phyloP scores from a whole-genome alignment of 345 rosid species.

The Eucalyptus melliodora region DNA sequence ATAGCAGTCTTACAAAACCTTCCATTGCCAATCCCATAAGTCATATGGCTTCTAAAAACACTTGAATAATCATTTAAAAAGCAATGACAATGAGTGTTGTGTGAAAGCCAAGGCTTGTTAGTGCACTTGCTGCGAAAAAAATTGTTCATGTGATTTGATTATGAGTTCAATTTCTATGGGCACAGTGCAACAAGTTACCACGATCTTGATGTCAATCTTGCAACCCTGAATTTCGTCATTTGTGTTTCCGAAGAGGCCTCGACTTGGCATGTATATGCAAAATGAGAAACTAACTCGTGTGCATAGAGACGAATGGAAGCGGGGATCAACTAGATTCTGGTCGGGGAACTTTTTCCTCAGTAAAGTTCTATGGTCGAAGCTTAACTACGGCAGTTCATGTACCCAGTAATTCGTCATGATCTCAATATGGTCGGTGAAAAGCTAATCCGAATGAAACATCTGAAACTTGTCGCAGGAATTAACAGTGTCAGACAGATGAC shows the following conservation, averaged over 20 bases:
- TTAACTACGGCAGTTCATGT: background rate
- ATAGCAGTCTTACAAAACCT: rapidly evolving
- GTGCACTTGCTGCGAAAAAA: background rate
- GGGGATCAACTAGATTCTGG: background rate
- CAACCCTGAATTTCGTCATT: background rate
- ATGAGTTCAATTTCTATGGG: background rate
- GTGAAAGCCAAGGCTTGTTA: background rate
- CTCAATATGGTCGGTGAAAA: background rate
- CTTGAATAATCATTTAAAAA: background rate
- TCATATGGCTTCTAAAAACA: background rate
- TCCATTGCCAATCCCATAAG: background rate
- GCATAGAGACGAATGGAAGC: background rate
- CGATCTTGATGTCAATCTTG: background rate
- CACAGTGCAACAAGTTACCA: background rate
- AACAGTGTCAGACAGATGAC: background rate
- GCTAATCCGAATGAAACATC: background rate
- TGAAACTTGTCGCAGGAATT: background rate
- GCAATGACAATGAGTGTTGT: background rate
- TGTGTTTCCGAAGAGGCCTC: too few relatives aligned
- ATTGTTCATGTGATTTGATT: background rate
- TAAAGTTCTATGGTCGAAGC: background rate
- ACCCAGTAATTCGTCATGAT: background rate
- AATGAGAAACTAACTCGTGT: background rate
- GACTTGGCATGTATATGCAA: background rate
- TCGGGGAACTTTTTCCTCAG: background rate